Percentiles rank a stretch among this genome's conserved stretches.
Conservation (phyloP, 805 yeast species). For the Brettanomyces naardenensis region DNA sequence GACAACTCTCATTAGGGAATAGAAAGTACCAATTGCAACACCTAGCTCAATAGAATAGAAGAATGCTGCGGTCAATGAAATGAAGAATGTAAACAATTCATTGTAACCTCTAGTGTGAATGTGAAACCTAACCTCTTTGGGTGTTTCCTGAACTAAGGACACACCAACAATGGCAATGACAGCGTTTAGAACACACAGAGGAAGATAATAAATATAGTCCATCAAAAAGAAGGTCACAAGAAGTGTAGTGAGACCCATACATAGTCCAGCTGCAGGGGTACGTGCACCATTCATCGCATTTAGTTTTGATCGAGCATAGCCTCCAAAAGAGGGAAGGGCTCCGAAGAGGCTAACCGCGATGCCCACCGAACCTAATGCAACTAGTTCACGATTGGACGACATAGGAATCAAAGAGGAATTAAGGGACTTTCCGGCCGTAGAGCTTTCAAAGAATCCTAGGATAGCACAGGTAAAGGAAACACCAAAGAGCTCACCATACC, state of each 20-base stretch:
- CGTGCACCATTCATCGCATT: conserved; percentile 84
- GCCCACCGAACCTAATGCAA: conserved; percentile 80
- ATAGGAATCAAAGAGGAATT: conserved; percentile 67
- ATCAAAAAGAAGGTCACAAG: conserved; percentile 54
- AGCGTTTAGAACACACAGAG: conserved; percentile 72
- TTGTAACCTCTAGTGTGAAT: conserved; percentile 64
- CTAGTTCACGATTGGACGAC: conserved; percentile 83
- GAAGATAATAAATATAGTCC: conserved; percentile 61
- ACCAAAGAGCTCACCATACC: conserved; percentile 50
- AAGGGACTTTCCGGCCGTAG: conserved; percentile 84
- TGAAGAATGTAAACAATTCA: conserved; percentile 60
- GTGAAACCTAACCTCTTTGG: conserved; percentile 69
- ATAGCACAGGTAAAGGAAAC: conserved; percentile 74
- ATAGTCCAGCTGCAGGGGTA: conserved; percentile 75
- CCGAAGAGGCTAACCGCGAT: conserved; percentile 50
- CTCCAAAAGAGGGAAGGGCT: conserved; percentile 89
- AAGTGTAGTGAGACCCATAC: conserved; percentile 72
- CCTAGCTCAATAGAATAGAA: conserved; percentile 84
- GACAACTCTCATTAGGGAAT: conserved; percentile 72
- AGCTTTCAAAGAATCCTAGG: conserved; percentile 86
- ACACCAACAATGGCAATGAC: conserved; percentile 75
- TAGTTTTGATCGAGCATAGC: conserved; percentile 87
- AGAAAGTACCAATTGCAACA: conserved; percentile 76
- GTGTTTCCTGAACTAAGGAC: conserved; percentile 75
- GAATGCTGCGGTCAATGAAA: conserved; percentile 58